These are phyloP conservation scores for Xylaria sp. DNA, from an alignment of 2,329 filamentous ascomycete genomes.

Conservation along the genomic window DNA sequence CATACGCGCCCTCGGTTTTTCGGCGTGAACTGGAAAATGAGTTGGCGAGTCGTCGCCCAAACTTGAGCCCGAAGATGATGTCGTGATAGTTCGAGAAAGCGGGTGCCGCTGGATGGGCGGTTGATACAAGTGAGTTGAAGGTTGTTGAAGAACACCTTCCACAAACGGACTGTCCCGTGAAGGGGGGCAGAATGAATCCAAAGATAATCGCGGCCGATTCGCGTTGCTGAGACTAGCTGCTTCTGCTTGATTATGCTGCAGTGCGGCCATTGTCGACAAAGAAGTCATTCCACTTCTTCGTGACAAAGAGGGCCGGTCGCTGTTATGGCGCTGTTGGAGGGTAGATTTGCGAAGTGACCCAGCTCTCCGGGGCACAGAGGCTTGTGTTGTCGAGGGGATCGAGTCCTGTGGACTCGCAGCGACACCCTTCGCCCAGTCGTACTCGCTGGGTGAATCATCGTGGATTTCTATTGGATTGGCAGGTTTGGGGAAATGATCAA, in stretches of 20 bases:
- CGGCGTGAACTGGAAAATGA: conserved; percentile 62
- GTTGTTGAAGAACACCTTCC: conserved; percentile 56
- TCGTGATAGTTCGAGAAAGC: conserved; percentile 83
- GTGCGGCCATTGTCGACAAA: conserved; percentile 56
- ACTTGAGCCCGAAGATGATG: conserved; percentile 83
- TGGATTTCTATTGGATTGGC: conserved; percentile 56
- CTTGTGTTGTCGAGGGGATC: conserved; percentile 52
- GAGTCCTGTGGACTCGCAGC: conserved; percentile 47
- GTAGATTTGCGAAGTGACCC: conserved; percentile 86
- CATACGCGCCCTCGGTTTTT: conserved; percentile 54
- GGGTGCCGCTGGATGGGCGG: conserved; percentile 70
- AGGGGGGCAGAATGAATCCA: conserved; percentile 75
- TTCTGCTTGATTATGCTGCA: conserved; percentile 57
- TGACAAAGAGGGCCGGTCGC: conserved; percentile 69
- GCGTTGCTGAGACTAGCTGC: conserved; percentile 61
- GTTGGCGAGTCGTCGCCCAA: conserved; percentile 71
- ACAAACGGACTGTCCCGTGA: conserved; percentile 68
- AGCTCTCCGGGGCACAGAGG: conserved; percentile 69
- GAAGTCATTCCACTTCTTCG: conserved; percentile 63
- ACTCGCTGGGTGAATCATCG: conserved; percentile 57
- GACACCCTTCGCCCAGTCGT: conserved; percentile 54
- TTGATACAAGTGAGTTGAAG: conserved; percentile 58
- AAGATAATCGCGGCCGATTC: conserved; percentile 73
- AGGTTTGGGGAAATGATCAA: conserved; percentile 61
- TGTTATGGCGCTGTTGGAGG: conserved; percentile 76